These are phyloP conservation scores for Cutaneotrichosporon spelunceum DNA, from an alignment of 1,284 basidiomycete species.

Conservation along the genomic window DNA sequence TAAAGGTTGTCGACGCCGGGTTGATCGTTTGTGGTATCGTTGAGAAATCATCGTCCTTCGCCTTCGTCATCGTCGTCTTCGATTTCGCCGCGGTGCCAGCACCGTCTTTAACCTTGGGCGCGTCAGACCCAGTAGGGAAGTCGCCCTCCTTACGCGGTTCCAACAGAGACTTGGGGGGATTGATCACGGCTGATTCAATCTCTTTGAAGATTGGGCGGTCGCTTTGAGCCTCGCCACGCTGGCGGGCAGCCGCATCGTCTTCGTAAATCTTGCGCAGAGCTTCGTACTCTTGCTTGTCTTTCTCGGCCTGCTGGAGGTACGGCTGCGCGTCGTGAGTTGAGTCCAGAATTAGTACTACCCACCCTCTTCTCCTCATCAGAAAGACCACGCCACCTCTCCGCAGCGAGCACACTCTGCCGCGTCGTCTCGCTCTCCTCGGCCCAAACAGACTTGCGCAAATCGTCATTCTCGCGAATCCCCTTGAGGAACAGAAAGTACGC, in stretches of 20 bases:
- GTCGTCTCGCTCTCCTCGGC: conserved; percentile 92
- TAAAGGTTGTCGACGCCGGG: conserved; percentile 18
- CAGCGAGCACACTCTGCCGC: conserved; percentile 88
- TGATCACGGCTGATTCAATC: conserved; percentile 21
- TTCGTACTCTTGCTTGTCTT: conserved; percentile 89
- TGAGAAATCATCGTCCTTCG: conserved; percentile 1
- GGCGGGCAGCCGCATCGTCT: conserved; percentile 62
- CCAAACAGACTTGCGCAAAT: conserved; percentile 73
- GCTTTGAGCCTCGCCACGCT: conserved; percentile 56
- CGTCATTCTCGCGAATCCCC: conserved; percentile 68
- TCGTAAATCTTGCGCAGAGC: conserved; percentile 74
- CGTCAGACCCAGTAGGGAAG: conserved; percentile 14
- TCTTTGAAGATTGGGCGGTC: conserved; percentile 56
- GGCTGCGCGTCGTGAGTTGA: conserved; percentile 57
- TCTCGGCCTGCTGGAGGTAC: conserved; percentile 82
- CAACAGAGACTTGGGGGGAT: conserved; percentile 25
- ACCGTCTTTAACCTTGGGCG: conserved; percentile 14
- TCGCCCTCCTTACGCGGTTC: conserved; percentile 16
- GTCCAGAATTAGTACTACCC: conserved; percentile 30
- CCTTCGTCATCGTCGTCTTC: not conserved
- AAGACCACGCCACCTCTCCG: conserved; percentile 86
- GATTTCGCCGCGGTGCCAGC: conserved; percentile 7
- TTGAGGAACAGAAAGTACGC: conserved; percentile 96
- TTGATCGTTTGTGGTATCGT: conserved; percentile 7
- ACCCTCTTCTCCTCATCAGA: conserved; percentile 88